A percentile compares a stretch with the other conserved stretches of the same genome.
Conservation (phyloP, 768 basidiomycete genomes). For the Suillus variegatus region DNA sequence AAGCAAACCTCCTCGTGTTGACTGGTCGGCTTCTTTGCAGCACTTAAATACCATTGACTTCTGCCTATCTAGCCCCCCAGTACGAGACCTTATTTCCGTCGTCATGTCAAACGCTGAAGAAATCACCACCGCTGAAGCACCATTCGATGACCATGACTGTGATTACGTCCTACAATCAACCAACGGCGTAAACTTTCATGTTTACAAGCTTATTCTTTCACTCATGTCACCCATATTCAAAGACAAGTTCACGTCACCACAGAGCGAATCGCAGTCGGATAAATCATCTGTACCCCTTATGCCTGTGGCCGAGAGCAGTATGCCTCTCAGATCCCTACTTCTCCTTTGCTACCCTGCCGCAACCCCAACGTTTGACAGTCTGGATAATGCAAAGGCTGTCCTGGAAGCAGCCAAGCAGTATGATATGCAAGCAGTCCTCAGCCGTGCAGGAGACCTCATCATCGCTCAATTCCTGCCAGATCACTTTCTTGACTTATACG, state of each 20-base stretch:
- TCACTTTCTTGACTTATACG: conserved; percentile 29
- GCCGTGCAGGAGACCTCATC: conserved; percentile 16
- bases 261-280: conserved; percentile 13
- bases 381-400: conserved; percentile 17
- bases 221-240: conserved; percentile 38
- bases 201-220: conserved; percentile 37
- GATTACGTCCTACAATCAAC: conserved; percentile 38
- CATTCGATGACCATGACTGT: conserved; percentile 33
- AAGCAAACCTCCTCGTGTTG: neutral
- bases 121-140: conserved; percentile 9
- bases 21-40: neutral
- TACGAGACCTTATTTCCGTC: neutral
- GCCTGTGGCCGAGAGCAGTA: conserved; percentile 41
- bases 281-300: conserved; percentile 31
- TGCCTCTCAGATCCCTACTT: conserved; percentile 37
- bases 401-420: conserved; percentile 23
- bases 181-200: conserved; percentile 36
- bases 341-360: conserved; percentile 40
- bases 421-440: conserved; percentile 24
- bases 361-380: conserved; percentile 4
- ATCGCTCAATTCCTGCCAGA: conserved; percentile 11
- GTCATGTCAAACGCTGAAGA: neutral
- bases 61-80: neutral
- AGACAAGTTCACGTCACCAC: conserved; percentile 25
- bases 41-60: neutral